Conservation (phyloP, 495 filamentous ascomycete species). For the Parmelia sp. region DNA sequence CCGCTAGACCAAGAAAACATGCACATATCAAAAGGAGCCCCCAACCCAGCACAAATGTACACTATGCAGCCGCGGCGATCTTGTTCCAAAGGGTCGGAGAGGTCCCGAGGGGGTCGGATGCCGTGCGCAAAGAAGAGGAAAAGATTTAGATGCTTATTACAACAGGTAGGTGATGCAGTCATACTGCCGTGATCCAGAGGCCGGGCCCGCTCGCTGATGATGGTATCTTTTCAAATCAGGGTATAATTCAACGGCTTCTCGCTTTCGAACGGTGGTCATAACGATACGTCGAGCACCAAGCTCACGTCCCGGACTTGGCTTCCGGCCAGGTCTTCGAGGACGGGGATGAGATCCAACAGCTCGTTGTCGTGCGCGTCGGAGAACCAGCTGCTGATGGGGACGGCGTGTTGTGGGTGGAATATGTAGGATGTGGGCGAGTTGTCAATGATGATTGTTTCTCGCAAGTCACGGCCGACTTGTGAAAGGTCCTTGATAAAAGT, state of each 20-base stretch:
- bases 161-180: slow-evolving; percentile 21
- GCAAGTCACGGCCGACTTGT: slow-evolving; percentile 90
- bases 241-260: slow-evolving; percentile 12
- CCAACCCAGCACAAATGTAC: slow-evolving; percentile 2
- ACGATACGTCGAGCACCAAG: slow-evolving; percentile 90
- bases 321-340: slow-evolving; percentile 93
- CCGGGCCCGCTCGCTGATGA: slow-evolving; percentile 19
- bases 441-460: slow-evolving; percentile 98
- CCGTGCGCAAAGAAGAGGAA: slow-evolving; percentile 7
- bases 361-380: slow-evolving; percentile 99
- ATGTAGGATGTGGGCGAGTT: slow-evolving; percentile 99
- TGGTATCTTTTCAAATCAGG: slow-evolving; percentile 16
- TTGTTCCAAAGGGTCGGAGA: not conserved
- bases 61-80: not conserved
- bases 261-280: slow-evolving; percentile 46
- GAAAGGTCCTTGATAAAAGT: slow-evolving; percentile 64
- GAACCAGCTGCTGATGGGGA: slow-evolving; percentile 99
- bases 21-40: not conserved
- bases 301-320: slow-evolving; percentile 89
- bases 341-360: slow-evolving; percentile 93
- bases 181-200: slow-evolving; percentile 18
- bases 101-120: not conserved
- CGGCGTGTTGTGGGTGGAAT: slow-evolving; percentile 98
- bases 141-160: slow-evolving; percentile 23
- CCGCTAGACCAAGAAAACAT: slow-evolving; percentile 2